Percentiles rank a stretch among this genome's conserved stretches.
Conservation (phyloP, 306 rosid species). For the Castanea crenata region DNA sequence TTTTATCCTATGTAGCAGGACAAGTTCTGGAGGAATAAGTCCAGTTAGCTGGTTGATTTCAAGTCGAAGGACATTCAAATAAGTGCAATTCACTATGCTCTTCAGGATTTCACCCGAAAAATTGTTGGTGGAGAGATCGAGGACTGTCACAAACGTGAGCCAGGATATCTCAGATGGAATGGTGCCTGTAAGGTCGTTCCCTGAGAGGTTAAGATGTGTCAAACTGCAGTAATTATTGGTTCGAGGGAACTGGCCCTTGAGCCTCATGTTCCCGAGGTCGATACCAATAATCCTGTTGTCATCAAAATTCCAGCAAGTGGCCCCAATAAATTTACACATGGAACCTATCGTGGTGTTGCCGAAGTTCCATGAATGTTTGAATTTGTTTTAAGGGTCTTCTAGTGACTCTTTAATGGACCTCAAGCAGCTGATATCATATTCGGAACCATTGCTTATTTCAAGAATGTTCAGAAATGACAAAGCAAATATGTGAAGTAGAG, state of each 20-base stretch:
- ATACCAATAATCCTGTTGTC: conserved; percentile 68
- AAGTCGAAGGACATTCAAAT: conserved; percentile 57
- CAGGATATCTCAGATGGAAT: conserved; percentile 1
- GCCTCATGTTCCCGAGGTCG: conserved; percentile 58
- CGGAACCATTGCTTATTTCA: not conserved
- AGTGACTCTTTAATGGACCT: conserved; percentile 31
- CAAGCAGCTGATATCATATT: conserved; percentile 45
- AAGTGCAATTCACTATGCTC: conserved; percentile 40
- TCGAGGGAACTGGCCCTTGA: conserved; percentile 66
- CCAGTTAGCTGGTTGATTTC: conserved; percentile 57
- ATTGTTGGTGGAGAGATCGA: conserved; percentile 72
- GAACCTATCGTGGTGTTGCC: conserved; percentile 51
- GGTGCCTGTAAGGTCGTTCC: conserved; percentile 42
- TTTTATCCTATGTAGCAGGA: conserved; percentile 39
- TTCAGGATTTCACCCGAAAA: conserved; percentile 56
- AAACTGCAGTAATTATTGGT: conserved; percentile 48
- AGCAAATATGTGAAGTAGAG: not conserved
- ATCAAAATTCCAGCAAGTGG: conserved; percentile 84
- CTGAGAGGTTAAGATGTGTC: conserved; percentile 70
- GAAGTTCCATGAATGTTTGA: conserved; percentile 64
- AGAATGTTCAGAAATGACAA: conserved; percentile 11
- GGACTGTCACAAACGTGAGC: conserved; percentile 5
- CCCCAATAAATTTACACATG: conserved; percentile 65
- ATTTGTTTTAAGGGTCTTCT: conserved; percentile 48
- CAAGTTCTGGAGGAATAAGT: not conserved